Base-by-base conservation (phyloP, 176 grass and related monocot species). In the Hordeum marinum region DNA sequence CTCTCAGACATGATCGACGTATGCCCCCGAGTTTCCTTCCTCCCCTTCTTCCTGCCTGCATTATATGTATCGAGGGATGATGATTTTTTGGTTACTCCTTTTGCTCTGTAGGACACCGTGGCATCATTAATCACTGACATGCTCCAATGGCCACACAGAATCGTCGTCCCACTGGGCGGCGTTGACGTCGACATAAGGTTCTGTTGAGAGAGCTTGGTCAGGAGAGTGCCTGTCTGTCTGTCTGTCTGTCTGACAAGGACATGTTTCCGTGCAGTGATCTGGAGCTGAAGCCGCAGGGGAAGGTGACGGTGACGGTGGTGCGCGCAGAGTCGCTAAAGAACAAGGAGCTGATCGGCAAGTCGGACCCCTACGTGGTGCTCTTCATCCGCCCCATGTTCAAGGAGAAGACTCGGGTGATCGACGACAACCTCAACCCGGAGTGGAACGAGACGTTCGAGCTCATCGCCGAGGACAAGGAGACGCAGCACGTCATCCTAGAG, bases 1-100 rank as follows among this genome's bases (percentile, higher is more conserved):
- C 88, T 99, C 75, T 96, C 91, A 79, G 96, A 99, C 79, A 99
- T 94, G 96, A 99, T 99, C 62, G 91, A 96, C 84, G 93, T 99
- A 94, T 72, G 60, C 0, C 40, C 40, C 23, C 43, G 37, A 67
- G 15, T 35, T 77, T 70, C 18, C 32, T 23, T 60, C 40, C 17
- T 43, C 20, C 7, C 35, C n/a, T 57, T 77, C 32, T n/a, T 67
- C 32, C 55, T 67, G 40, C 70, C 27, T 63, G 31, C 46, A 79
- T 73, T 83, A 21, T 75, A 31, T 41, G 39, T 41, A 8, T 41
- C 8, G 39, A 41, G 48, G 17, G 34, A 63, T 60, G 85, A 62
- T 6, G 58, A 76, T 2, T 68, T 9, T 23, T 72, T 76, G 41
- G n/a, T 57, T 84, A 14, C 32, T 43, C 74, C 21, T 58, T 3